A percentile compares a stretch with the other conserved stretches of the same genome.
Conservation (phyloP, 2,329 filamentous ascomycete genomes). For the Penicillium sp. region DNA sequence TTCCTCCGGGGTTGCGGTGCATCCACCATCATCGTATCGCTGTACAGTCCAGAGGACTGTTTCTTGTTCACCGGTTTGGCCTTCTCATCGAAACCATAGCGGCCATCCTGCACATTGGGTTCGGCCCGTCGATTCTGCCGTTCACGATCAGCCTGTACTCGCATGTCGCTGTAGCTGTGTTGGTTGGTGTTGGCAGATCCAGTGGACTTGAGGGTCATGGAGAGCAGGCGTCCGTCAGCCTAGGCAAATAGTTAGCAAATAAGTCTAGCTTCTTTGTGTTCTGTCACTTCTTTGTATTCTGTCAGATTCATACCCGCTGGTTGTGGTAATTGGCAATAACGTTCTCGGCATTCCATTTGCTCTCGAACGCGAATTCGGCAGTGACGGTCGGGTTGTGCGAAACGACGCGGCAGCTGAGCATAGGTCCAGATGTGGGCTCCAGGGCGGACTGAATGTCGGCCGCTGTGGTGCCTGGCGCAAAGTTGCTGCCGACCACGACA, state of each 20-base stretch:
- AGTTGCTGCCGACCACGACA: conserved; percentile 62
- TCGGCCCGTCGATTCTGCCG: conserved; percentile 33
- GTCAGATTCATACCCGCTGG: conserved; percentile 51
- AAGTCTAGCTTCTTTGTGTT: background rate
- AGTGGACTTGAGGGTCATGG: conserved; percentile 54
- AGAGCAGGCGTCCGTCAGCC: conserved; percentile 62
- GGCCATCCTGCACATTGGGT: conserved; percentile 31
- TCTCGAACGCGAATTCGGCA: conserved; percentile 59
- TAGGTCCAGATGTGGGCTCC: conserved; percentile 52
- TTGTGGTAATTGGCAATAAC: conserved; percentile 64
- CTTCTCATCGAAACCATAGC: conserved; percentile 37
- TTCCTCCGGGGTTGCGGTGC: conserved; percentile 23
- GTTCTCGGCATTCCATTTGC: conserved; percentile 57
- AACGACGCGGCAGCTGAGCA: conserved; percentile 56
- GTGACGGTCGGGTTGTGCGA: conserved; percentile 57
- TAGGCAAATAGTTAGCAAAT: conserved; percentile 27
- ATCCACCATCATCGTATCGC: conserved; percentile 44
- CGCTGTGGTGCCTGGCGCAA: conserved; percentile 65
- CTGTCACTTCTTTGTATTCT: background rate
- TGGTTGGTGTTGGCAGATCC: conserved; percentile 13
- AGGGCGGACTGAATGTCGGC: conserved; percentile 65
- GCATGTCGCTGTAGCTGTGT: conserved; percentile 33
- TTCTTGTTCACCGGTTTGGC: conserved; percentile 7
- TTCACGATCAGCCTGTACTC: conserved; percentile 43
- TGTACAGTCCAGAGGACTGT: conserved; percentile 33